A percentile compares a stretch with the other conserved stretches of the same genome.
phyloP scores from a whole-genome alignment of 306 rosid genomes.

The Albizia julibrissin region DNA sequence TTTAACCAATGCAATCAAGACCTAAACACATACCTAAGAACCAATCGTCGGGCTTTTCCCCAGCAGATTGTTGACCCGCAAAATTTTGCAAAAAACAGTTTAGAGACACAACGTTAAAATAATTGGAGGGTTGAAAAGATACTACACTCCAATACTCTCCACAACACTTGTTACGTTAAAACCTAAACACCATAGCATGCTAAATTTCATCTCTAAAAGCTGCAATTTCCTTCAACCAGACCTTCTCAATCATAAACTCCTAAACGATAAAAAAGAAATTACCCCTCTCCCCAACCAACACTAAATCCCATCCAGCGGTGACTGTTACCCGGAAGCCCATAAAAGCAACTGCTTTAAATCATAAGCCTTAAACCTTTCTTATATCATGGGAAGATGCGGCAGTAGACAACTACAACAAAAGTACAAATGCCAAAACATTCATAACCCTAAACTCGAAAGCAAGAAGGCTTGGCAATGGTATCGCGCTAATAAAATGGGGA shows the following conservation, averaged over 20 bases:
- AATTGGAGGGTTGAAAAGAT: not conserved
- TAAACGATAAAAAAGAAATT: not conserved
- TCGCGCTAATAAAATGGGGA: slow-evolving; percentile 7
- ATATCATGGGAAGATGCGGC: not conserved
- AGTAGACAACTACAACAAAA: not conserved
- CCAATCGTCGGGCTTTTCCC: not conserved
- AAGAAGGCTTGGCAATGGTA: not conserved
- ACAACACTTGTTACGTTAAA: not conserved
- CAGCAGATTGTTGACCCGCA: not conserved
- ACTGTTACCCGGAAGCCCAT: not conserved
- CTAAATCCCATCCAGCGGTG: not conserved
- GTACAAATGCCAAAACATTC: not conserved
- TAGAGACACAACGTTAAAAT: not conserved
- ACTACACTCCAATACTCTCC: not conserved
- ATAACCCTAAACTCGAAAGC: not conserved
- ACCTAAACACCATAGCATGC: not conserved
- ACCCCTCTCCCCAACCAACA: slow-evolving; percentile 2
- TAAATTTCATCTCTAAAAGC: slow-evolving; percentile 13
- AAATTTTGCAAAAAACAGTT: not conserved
- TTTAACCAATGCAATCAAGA: not conserved
- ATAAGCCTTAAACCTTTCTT: not conserved
- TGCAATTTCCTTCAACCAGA: not conserved
- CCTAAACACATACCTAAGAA: no score
- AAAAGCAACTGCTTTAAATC: not conserved
- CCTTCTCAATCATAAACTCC: not conserved